Evolutionary conservation across 768 basidiomycete genomes (phyloP).

Genomic region (Asterophora parasitica): DNA sequence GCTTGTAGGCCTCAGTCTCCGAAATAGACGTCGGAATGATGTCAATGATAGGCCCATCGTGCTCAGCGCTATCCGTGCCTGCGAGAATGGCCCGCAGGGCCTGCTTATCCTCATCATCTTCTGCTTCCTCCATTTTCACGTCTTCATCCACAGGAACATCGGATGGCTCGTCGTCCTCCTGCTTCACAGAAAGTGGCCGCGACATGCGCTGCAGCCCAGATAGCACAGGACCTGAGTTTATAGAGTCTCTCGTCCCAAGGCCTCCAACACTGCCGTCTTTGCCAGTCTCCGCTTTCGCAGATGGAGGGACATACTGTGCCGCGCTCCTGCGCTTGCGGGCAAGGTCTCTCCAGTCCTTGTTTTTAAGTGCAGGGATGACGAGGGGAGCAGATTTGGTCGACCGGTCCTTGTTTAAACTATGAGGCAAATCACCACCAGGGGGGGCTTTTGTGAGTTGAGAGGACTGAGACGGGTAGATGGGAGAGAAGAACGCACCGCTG

Average conservation of each 20-base stretch:
- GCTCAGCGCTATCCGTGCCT: slow-evolving; percentile 36
- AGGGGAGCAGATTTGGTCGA: slow-evolving; percentile 55
- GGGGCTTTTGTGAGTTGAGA: slow-evolving; percentile 77
- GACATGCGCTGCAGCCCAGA: slow-evolving; percentile 60
- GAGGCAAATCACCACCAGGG: no score
- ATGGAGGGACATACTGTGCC: slow-evolving; percentile 61
- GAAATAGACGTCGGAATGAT: slow-evolving; percentile 62
- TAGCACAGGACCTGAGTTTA: slow-evolving; percentile 72
- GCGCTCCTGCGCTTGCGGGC: slow-evolving; percentile 60
- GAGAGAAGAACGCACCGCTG: slow-evolving; percentile 74
- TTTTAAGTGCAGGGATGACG: slow-evolving; percentile 81
- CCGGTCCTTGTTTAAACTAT: slow-evolving; percentile 42
- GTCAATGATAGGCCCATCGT: slow-evolving; percentile 44
- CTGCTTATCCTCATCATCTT: slow-evolving; percentile 70
- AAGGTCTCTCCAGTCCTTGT: slow-evolving; percentile 85
- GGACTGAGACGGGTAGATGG: slow-evolving; percentile 30
- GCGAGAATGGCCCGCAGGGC: slow-evolving; percentile 80
- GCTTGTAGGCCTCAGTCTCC: slow-evolving; percentile 79
- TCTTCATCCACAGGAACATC: slow-evolving; percentile 21
- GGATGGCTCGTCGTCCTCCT: slow-evolving; percentile 20
- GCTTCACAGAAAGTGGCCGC: slow-evolving; percentile 25
- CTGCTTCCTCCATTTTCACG: slow-evolving; percentile 29
- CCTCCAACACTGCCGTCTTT: slow-evolving; percentile 74
- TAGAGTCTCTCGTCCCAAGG: slow-evolving; percentile 65
- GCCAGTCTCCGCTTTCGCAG: slow-evolving; percentile 50